These are phyloP conservation scores for Hamamelis virginiana DNA, from an alignment of 164 flowering plant genomes.

Conservation along the genomic window DNA sequence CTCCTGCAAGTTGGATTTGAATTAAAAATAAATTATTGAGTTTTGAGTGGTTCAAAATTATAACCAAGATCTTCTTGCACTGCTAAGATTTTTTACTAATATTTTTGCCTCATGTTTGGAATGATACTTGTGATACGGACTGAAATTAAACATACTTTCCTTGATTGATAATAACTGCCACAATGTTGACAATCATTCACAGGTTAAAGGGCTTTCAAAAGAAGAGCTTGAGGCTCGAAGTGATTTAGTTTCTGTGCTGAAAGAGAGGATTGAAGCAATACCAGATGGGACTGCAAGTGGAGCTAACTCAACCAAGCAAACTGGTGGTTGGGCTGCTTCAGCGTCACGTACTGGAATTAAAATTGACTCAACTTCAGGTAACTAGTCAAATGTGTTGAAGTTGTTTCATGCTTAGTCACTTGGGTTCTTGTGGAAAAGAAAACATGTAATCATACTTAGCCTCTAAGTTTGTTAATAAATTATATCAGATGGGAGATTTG, in stretches of 20 bases:
- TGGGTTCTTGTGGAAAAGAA: not conserved
- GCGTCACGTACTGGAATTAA: conserved; percentile 23
- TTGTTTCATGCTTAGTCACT: not conserved
- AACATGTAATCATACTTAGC: not conserved
- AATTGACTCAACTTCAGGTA: conserved; percentile 32
- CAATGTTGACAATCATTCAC: not conserved
- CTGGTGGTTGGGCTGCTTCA: conserved; percentile 27
- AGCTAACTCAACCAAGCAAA: conserved; percentile 24
- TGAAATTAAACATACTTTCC: too few species aligned
- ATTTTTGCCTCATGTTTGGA: too few species aligned
- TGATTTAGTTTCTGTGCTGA: conserved; percentile 31
- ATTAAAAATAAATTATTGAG: too few species aligned
- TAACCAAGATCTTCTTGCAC: too few species aligned
- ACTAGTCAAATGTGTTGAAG: not conserved
- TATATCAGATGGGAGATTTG: conserved; percentile 24
- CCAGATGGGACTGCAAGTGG: conserved; percentile 31
- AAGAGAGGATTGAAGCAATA: conserved; percentile 37
- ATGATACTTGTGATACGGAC: not conserved
- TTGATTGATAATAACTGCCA: too few species aligned
- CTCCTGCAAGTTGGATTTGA: too few species aligned
- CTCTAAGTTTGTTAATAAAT: not conserved
- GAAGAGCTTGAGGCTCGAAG: conserved; percentile 37
- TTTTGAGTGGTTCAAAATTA: too few species aligned
- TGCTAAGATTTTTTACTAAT: too few species aligned
- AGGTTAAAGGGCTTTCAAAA: conserved; percentile 38